Conservation (phyloP, 1,139 yeast genomes). For the Diutina rugosa region DNA sequence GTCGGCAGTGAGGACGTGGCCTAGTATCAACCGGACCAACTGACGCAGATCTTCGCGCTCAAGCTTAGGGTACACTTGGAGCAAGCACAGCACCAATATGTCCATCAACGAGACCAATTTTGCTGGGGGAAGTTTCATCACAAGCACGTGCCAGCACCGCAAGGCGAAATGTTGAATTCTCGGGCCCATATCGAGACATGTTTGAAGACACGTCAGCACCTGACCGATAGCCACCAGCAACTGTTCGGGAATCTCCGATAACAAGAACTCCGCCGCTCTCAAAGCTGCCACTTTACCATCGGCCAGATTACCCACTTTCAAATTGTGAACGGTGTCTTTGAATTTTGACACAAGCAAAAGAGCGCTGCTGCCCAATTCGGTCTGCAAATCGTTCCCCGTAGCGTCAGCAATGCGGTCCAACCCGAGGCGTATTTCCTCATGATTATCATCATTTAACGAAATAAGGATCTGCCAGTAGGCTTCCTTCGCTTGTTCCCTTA, state of each 20-base stretch:
- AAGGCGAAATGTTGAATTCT: conserved; percentile 54
- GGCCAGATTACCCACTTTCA: background rate
- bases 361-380: background rate
- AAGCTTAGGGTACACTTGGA: conserved; percentile 52
- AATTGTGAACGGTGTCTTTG: background rate
- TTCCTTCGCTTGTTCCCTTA: background rate
- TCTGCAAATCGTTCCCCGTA: background rate
- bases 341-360: background rate
- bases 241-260: conserved; percentile 20
- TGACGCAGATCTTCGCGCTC: conserved; percentile 27
- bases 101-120: conserved; percentile 38
- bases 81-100: conserved; percentile 30
- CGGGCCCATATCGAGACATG: conserved; percentile 47
- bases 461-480: background rate
- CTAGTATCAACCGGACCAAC: conserved; percentile 33
- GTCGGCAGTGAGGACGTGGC: conserved; percentile 22
- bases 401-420: background rate
- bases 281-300: background rate
- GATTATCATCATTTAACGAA: background rate
- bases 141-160: conserved; percentile 53
- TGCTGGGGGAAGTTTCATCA: conserved; percentile 33
- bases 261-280: conserved; percentile 18
- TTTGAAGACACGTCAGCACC: conserved; percentile 74
- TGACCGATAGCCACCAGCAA: conserved; percentile 61
- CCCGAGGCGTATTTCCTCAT: background rate